Base-by-base conservation (phyloP, 2,329 filamentous ascomycete genomes). In the Alternaria solani region DNA sequence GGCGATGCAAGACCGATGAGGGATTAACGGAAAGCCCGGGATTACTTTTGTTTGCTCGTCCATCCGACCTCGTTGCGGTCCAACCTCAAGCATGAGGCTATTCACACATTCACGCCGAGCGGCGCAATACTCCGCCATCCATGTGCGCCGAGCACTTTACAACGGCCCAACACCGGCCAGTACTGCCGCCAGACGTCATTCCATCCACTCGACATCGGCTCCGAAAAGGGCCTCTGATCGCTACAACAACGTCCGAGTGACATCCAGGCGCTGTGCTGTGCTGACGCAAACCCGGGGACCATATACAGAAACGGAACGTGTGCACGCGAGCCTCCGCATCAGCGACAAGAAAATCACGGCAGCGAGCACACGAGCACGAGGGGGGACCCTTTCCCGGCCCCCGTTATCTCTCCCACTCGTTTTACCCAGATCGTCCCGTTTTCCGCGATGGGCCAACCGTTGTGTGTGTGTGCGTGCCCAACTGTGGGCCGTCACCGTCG, bases 331-430 rank as follows among this genome's bases (percentile, higher is more conserved):
- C 51, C 18, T 69, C 62, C 55, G 59, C 62, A 57, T 62, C 54
- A 68, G 60, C 64, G 9, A 41, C n/a, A 16, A 20, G 7, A n/a
- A 20, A 25, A 42, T 12, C 34, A 60, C 32, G 51, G 57, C 34
- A 61, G 20, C 32, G 53, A 55, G 63, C 68, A 70, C 69, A 67
- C 70, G 66, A 74, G 57, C 63, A 70, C 20, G 20, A 23, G 20
- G 20, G 20, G 20, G 36, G 61, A 63, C 63, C 63, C 64, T 61
- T 62, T 61, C 57, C 64, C 63, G 57, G n/a, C n/a, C n/a, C 12
- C 58, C 58, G 28, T 55, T 11, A 18, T 38, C 46, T 25, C 34
- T 9, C 20, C 20, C 20, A 23, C 11, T 23, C n/a, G 46, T 30
- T 11, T 30, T 30, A 53, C 57, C 63, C 62, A 57, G 59, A 39